Evolutionary conservation across 306 rosid species (phyloP).

Genomic region (Cicer arietinum): DNA sequence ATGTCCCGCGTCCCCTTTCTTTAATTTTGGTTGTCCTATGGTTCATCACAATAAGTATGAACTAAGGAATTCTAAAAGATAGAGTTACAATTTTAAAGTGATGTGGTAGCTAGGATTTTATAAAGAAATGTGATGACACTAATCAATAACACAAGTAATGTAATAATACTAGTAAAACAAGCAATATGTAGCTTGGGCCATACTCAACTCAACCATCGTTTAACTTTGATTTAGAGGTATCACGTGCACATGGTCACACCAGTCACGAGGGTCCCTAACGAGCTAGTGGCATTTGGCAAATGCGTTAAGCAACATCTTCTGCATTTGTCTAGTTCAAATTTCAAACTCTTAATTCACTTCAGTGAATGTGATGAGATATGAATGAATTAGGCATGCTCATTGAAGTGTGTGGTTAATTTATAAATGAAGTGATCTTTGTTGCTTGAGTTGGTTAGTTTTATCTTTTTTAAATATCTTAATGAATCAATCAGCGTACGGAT

Average conservation of each 20-base stretch:
- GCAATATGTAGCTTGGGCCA: conserved; percentile 47
- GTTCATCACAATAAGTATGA: not conserved
- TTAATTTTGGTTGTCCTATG: not conserved
- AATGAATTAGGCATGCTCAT: conserved; percentile 30
- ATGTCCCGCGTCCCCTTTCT: not conserved
- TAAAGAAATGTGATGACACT: conserved; percentile 29
- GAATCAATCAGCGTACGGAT: conserved; percentile 53
- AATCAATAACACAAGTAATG: conserved; percentile 25
- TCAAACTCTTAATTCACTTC: conserved; percentile 24
- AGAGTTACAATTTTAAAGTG: conserved; percentile 20
- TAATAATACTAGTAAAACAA: conserved; percentile 37
- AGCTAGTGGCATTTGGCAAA: conserved; percentile 53
- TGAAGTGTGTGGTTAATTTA: conserved; percentile 40
- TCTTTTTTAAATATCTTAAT: conserved; percentile 20
- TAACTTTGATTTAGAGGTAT: conserved; percentile 42
- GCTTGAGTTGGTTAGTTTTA: conserved; percentile 47
- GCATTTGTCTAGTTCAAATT: conserved; percentile 40
- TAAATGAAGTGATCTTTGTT: conserved; percentile 48
- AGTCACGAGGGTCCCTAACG: conserved; percentile 54
- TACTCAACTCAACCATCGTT: conserved; percentile 53
- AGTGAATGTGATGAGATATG: not conserved
- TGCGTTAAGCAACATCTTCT: conserved; percentile 65
- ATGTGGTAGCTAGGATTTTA: not conserved
- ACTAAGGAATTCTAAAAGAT: conserved; percentile 13
- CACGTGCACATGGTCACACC: conserved; percentile 49